Base-by-base conservation (phyloP, 306 rosid genomes). In the Lathyrus sativus region DNA sequence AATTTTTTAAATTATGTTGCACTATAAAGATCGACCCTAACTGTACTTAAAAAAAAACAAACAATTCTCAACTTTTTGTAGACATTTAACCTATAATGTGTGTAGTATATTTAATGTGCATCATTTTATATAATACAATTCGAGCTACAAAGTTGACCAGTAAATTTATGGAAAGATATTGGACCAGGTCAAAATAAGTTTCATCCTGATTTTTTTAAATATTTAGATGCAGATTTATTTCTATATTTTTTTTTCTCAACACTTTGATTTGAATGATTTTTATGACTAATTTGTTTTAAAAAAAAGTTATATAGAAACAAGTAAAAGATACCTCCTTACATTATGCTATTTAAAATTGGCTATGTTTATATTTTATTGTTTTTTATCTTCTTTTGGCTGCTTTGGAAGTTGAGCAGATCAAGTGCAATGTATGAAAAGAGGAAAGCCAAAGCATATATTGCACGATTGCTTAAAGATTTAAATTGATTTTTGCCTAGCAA, bases 361-460 rank as follows among this genome's bases (percentile, higher is more conserved):
- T 15, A 17, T 2, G 11, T 62, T 41, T 43, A 0, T 62, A 41
- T 13, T 50, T 42, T 68, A 53, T 8, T 37, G 5, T 9, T 35
- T 29, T 29, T 5, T 9, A 5, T 24, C 28, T 51, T 68, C 24
- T 58, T 67, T 75, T 39, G 63, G 29, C 65, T 51, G 9, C 70
- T 60, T 49, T 68, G 64, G 45, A 72, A 62, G 62, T 60, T 60
- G 56, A 49, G 50, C 44, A 26, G 64, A 43, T n/a, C 46, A 39
- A 17, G 64, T 67, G 24, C 79, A 29, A 2, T 19, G 68, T 39
- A 51, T 28, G 11, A 10, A 51, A 63, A 73, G 56, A 63, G 14
- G 37, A 73, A 53, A 13, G 46, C 11, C 10, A 4, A 72, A 41
- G n/a, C 57, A 51, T 56, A 48, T 42, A 13, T 63, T 24, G 68